Percentiles rank a stretch among this genome's conserved stretches.
These are phyloP conservation scores for Teunomyces stri DNA, from an alignment of 805 yeast genomes.

Conservation along the genomic window DNA sequence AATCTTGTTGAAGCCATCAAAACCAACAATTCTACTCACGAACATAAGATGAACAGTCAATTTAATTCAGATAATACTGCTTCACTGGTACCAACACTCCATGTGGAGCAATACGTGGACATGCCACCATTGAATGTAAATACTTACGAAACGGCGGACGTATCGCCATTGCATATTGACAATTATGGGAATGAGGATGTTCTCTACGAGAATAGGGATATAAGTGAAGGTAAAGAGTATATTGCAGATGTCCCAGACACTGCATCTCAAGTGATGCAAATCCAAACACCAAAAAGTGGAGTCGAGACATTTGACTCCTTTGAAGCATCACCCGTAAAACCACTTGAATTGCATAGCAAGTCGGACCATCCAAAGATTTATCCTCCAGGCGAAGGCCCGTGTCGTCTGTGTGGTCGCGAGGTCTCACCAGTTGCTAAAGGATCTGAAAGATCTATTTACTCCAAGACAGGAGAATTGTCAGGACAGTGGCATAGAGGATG, in stretches of 20 bases:
- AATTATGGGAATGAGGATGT: background rate
- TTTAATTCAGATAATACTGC: background rate
- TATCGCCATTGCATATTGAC: background rate
- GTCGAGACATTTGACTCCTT: conserved; percentile 1
- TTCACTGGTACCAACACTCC: background rate
- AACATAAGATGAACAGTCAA: background rate
- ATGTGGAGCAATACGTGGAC: background rate
- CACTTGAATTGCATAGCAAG: background rate
- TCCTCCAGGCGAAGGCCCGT: conserved; percentile 73
- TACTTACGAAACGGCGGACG: background rate
- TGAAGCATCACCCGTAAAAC: conserved; percentile 4
- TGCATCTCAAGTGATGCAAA: conserved; percentile 3
- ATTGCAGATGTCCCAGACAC: background rate
- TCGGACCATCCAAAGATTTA: conserved; percentile 9
- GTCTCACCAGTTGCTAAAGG: conserved; percentile 44
- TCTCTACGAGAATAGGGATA: background rate
- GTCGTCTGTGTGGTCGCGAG: conserved; percentile 65
- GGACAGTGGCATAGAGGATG: conserved; percentile 96
- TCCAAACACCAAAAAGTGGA: background rate
- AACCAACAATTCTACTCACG: background rate
- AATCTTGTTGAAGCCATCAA: background rate
- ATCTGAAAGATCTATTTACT: conserved; percentile 62
- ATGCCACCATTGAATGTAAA: background rate
- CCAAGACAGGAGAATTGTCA: conserved; percentile 78
- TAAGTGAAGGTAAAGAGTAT: background rate